phyloP scores from a whole-genome alignment of 2,329 filamentous ascomycete species.

The Cytospora mali region DNA sequence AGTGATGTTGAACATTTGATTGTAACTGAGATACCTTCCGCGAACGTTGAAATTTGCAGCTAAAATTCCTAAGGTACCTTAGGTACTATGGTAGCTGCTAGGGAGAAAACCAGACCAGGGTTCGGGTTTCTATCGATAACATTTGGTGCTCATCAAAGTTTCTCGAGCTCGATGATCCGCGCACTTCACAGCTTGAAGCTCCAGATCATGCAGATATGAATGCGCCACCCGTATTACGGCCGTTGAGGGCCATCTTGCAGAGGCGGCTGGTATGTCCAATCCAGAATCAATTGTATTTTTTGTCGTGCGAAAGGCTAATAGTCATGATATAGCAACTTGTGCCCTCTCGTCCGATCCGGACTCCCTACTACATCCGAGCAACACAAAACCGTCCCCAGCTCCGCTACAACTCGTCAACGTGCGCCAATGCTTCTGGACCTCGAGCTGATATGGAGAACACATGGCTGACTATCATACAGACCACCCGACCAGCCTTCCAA shows the following conservation, averaged over 20 bases:
- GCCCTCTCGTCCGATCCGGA: constrained; percentile 23
- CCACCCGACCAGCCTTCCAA: constrained; percentile 18
- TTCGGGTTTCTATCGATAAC: constrained; percentile 27
- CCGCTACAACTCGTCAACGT: constrained; percentile 27
- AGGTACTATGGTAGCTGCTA: background rate
- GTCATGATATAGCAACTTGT: constrained; percentile 31
- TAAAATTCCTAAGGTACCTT: background rate
- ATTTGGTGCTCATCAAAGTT: constrained; percentile 20
- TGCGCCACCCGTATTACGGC: constrained; percentile 41
- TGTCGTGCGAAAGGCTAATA: constrained; percentile 19
- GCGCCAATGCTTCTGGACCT: background rate
- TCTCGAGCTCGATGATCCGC: constrained; percentile 21
- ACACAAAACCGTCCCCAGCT: constrained; percentile 22
- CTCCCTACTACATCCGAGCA: constrained; percentile 21
- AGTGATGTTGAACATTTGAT: background rate
- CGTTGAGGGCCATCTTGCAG: constrained; percentile 37
- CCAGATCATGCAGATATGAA: constrained; percentile 37
- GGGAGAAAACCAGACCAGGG: background rate
- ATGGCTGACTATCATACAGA: constrained; percentile 7
- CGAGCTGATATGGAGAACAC: background rate
- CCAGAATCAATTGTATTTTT: background rate
- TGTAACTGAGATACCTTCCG: background rate
- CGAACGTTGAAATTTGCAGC: background rate
- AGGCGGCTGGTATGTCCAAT: constrained; percentile 34
- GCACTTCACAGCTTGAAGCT: constrained; percentile 11